Evolutionary conservation across 1,284 basidiomycete species (phyloP).

Genomic region (Schizophyllum commune): DNA sequence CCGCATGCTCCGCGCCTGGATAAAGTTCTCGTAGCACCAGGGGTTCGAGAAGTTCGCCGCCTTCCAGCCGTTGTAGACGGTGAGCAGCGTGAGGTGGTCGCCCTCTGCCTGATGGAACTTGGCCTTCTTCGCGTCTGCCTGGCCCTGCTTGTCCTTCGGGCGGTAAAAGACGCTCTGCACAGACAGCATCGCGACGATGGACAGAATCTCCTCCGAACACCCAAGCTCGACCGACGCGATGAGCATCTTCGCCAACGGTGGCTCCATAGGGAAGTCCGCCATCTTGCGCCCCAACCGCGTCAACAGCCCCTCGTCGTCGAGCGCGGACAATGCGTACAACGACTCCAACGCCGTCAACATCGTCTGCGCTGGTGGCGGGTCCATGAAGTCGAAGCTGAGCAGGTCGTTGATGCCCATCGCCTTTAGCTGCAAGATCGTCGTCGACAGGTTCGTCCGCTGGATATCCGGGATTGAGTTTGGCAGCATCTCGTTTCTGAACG

Average conservation of each 20-base stretch:
- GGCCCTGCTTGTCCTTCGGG: conserved; percentile 97
- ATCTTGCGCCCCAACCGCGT: conserved; percentile 95
- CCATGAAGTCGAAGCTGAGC: conserved; percentile 99
- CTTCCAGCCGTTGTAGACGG: conserved; percentile 99
- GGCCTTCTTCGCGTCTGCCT: conserved; percentile 98
- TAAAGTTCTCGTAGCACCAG: conserved; percentile 97
- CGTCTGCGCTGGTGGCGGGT: conserved; percentile 93
- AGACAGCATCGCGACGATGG: conserved; percentile 95
- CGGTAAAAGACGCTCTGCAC: conserved; percentile 97
- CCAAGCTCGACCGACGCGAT: conserved; percentile 97
- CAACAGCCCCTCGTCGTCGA: conserved; percentile 94
- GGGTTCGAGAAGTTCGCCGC: conserved; percentile 91
- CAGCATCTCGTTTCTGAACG: conserved; percentile 97
- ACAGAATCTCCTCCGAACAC: conserved; percentile 95
- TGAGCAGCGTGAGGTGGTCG: conserved; percentile 90
- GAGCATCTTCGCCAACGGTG: conserved; percentile 93
- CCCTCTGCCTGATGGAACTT: conserved; percentile 98
- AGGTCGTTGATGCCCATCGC: conserved; percentile 99
- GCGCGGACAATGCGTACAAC: conserved; percentile 89
- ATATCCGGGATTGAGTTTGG: conserved; percentile 98
- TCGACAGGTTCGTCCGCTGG: conserved; percentile 89
- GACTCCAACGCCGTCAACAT: conserved; percentile 93
- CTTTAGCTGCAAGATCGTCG: conserved; percentile 93
- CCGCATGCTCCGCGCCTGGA: conserved; percentile 94
- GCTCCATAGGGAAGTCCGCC: conserved; percentile 99